These are phyloP conservation scores for Suhomyces pyralidae DNA, from an alignment of 805 yeast genomes.

Conservation along the genomic window DNA sequence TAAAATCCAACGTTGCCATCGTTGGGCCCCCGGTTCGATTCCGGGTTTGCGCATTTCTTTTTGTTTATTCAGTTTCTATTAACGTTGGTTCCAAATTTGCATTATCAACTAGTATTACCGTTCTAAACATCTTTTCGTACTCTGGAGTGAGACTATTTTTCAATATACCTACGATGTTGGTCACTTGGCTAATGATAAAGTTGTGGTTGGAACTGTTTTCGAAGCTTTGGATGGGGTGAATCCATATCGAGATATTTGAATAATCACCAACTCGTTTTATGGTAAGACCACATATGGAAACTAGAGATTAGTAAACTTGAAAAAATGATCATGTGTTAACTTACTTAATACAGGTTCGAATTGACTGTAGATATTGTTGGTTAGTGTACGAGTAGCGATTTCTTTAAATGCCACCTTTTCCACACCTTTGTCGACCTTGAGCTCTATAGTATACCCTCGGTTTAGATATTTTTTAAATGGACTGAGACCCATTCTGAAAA, in stretches of 20 bases:
- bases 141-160: neutral
- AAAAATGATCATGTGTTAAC: neutral
- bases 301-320: conserved; percentile 3
- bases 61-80: neutral
- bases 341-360: neutral
- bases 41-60: conserved; percentile 1
- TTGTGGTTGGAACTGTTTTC: neutral
- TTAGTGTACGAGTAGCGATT: conserved; percentile 2
- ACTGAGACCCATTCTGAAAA: conserved; percentile 8
- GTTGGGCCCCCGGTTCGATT: conserved; percentile 6
- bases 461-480: conserved; percentile 4
- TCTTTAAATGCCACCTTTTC: conserved; percentile 2
- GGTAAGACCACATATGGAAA: conserved; percentile 9
- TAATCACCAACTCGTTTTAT: conserved; percentile 2
- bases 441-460: conserved; percentile 12
- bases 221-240: neutral
- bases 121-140: neutral
- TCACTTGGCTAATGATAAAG: neutral
- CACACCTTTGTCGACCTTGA: conserved; percentile 1
- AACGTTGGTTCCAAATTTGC: neutral
- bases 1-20: conserved; percentile 5
- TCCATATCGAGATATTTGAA: conserved; percentile 1
- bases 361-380: conserved; percentile 7
- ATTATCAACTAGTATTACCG: conserved; percentile 2
- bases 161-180: neutral